These are phyloP conservation scores for Xerocomus potaroensis DNA, from an alignment of 768 basidiomycete species.

Conservation along the genomic window DNA sequence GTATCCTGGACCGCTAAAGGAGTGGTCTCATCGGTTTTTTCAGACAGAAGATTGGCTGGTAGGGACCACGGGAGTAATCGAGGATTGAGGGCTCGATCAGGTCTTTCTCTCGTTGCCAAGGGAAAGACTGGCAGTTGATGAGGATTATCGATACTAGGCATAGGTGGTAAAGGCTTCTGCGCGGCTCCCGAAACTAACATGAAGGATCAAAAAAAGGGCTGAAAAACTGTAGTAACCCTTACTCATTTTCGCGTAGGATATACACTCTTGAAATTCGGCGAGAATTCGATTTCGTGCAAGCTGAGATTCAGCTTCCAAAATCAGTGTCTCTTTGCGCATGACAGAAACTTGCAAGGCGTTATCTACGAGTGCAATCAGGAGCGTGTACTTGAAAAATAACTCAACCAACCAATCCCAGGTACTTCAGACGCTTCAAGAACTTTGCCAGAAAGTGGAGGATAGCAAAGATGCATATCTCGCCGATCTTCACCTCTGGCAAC, in stretches of 20 bases:
- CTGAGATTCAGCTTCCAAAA: constrained; percentile 56
- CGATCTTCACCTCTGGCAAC: constrained; percentile 46
- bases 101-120: constrained; percentile 13
- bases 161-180: constrained; percentile 64
- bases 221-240: constrained; percentile 26
- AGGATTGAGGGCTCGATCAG: constrained; percentile 22
- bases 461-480: constrained; percentile 87
- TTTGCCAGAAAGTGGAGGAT: constrained; percentile 94
- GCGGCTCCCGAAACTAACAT: constrained; percentile 51
- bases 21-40: background rate
- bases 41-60: background rate
- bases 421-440: constrained; percentile 72
- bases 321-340: constrained; percentile 83
- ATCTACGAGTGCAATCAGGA: constrained; percentile 41
- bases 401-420: constrained; percentile 51
- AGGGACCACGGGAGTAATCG: constrained; percentile 5
- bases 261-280: constrained; percentile 74
- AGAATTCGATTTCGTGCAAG: constrained; percentile 60
- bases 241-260: constrained; percentile 75
- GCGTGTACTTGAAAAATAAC: constrained; percentile 1
- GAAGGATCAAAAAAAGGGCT: constrained; percentile 4
- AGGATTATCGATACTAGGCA: constrained; percentile 45
- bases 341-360: constrained; percentile 73
- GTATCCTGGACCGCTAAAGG: background rate
- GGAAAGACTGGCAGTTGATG: constrained; percentile 21